Percentiles rank a stretch among this genome's conserved stretches.
phyloP scores from a whole-genome alignment of 805 yeast genomes.

The Candida vaughaniae region DNA sequence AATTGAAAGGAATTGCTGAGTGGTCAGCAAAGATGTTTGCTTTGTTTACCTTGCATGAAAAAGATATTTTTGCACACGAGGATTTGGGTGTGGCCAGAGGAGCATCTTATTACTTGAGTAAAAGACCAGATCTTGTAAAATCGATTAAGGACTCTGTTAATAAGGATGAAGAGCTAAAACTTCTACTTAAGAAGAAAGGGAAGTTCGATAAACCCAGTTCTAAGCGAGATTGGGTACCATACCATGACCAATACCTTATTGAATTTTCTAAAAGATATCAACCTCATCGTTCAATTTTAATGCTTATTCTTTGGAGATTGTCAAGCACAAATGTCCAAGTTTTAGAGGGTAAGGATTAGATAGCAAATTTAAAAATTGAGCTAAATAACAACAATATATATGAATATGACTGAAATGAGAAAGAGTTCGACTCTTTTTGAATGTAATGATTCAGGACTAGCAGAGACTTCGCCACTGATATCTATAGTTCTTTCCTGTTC shows the following conservation, averaged over 20 bases:
- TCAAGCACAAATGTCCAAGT: conserved; percentile 57
- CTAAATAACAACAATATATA: not conserved
- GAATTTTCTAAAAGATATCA: conserved; percentile 55
- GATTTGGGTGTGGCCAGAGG: conserved; percentile 90
- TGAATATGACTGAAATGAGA: no score
- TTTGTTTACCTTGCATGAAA: conserved; percentile 61
- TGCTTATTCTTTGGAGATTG: conserved; percentile 74
- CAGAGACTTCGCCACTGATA: conserved; percentile 29
- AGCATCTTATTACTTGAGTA: conserved; percentile 57
- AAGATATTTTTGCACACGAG: conserved; percentile 71
- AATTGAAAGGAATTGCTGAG: conserved; percentile 69
- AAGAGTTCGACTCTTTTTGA: no score
- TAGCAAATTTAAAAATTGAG: not conserved
- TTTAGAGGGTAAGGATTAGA: conserved; percentile 24
- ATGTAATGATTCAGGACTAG: no score
- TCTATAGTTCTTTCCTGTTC: conserved; percentile 18
- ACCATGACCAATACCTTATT: conserved; percentile 57
- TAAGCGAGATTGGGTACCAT: conserved; percentile 64
- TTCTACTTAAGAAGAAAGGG: conserved; percentile 31
- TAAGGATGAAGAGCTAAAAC: conserved; percentile 33
- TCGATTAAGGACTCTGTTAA: conserved; percentile 38
- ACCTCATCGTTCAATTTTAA: conserved; percentile 68
- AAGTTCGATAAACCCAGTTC: conserved; percentile 36
- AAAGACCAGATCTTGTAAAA: conserved; percentile 48
- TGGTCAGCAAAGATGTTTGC: conserved; percentile 94